These are phyloP conservation scores for Lagenidium sp. DNA, from an alignment of 352 stramenopile genomes.

Conservation along the genomic window DNA sequence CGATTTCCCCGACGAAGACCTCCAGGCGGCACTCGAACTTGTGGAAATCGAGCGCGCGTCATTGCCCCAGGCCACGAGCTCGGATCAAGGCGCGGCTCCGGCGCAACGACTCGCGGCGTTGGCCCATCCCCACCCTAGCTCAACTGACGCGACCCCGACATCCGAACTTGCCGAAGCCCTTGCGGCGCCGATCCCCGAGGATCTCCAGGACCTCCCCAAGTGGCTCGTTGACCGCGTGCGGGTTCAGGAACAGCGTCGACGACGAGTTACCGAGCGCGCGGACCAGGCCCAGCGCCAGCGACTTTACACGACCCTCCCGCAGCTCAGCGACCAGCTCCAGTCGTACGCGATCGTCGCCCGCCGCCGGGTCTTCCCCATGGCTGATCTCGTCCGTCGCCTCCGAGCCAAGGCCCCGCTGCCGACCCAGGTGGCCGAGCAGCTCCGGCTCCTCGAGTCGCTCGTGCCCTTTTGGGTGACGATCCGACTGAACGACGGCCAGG, in stretches of 20 bases:
- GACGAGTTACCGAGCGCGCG: slow-evolving; percentile 26
- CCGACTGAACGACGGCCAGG: slow-evolving; percentile 43
- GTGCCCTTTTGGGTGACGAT: slow-evolving; percentile 74
- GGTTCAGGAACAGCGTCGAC: slow-evolving; percentile 34
- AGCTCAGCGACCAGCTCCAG: slow-evolving; percentile 70
- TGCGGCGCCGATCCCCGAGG: slow-evolving; percentile 46
- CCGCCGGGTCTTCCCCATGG: slow-evolving; percentile 49
- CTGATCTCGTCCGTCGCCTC: slow-evolving; percentile 35
- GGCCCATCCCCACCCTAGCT: not conserved
- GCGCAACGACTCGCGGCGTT: slow-evolving; percentile 9
- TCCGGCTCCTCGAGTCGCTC: slow-evolving; percentile 55
- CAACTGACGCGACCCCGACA: slow-evolving; percentile 1
- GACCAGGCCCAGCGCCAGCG: slow-evolving; percentile 31
- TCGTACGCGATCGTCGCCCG: slow-evolving; percentile 54
- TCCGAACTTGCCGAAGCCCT: slow-evolving; percentile 34
- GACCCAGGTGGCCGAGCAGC: slow-evolving; percentile 54
- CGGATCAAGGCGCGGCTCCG: slow-evolving; percentile 2
- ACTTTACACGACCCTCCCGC: slow-evolving; percentile 47
- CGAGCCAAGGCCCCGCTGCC: slow-evolving; percentile 2
- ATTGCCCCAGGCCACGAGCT: slow-evolving; percentile 11
- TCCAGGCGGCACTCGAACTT: slow-evolving; percentile 18
- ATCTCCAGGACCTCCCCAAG: slow-evolving; percentile 56
- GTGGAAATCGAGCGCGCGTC: slow-evolving; percentile 10
- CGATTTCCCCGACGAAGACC: slow-evolving; percentile 21
- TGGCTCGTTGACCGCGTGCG: slow-evolving; percentile 77